Base-by-base conservation (phyloP, 1,284 basidiomycete genomes). In the Malassezia pachydermatis region DNA sequence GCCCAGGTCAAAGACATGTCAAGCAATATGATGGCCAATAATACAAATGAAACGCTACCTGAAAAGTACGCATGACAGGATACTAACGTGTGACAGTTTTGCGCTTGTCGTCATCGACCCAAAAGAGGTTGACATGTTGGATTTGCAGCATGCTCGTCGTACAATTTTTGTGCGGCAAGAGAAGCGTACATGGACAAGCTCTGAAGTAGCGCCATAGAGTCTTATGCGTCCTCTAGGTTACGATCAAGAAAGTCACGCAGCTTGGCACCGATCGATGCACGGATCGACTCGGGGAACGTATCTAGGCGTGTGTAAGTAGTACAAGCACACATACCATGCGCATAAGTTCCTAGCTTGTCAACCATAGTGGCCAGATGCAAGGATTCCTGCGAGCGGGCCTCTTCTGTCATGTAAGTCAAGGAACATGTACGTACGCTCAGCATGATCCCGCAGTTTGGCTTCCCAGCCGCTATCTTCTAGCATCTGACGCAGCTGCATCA, bases 391-490 rank as follows among this genome's bases (percentile, higher is more conserved):
- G 50, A 24, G 17, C n/a, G 23, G 8, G 45, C 50, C 14, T 52
- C 50, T 14, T 19, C 50, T 52, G 37, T 29, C 7, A 8, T 29
- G 19, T 22, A 41, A 23, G 24, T 42, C 16, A 19, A 28, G 14
- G 11, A 24, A 10, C 25, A 7, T 23, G 41, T 11, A 28, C 50
- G 16, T 47, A 52, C 50, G 19, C 20, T 52, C 50, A 10, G 50
- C 50, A 10, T 47, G 44, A 17, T 47, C 32, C 8, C 50, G 44
- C n/a, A 52, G 44, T 22, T 40, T 44, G 3, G 40, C 27, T 25
- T 52, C 43, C 50, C 50, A 52, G 17, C 43, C 50, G 17, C 19
- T 40, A 10, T 52, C 50, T 14, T 47, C 50, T 6, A 52, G 40
- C 45, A 52, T 38, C 2, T 7, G 19, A 5, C 44, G 44, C 14